Conservation (phyloP, 345 rosid species). For the Noccaea caerulescens region DNA sequence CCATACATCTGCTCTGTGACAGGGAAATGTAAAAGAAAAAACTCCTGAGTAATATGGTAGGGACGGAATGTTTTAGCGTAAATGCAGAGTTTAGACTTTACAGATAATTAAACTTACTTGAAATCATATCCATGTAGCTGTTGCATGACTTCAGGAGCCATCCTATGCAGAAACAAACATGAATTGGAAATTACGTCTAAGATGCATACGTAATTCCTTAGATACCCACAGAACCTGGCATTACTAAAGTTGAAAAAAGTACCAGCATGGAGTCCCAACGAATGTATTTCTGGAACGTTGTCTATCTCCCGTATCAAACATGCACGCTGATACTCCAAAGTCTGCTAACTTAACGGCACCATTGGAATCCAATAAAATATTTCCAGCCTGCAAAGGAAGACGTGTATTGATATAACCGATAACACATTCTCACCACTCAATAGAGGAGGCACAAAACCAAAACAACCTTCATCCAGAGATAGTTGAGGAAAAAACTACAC, state of each 20-base stretch:
- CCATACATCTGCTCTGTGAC: conserved; percentile 95
- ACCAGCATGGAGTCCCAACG: conserved; percentile 99
- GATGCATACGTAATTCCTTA: neutral
- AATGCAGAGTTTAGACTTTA: conserved; percentile 26
- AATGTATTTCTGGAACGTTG: conserved; percentile 97
- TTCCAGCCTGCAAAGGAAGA: conserved; percentile 77
- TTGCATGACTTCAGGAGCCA: conserved; percentile 99
- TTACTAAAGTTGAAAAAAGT: conserved; percentile 28
- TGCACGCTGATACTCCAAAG: conserved; percentile 97
- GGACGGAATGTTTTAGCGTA: conserved; percentile 9
- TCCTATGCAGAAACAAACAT: conserved; percentile 58
- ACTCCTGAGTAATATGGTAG: conserved; percentile 11
- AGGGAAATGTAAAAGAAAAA: conserved; percentile 39
- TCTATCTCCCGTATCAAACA: conserved; percentile 98
- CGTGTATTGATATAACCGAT: conserved; percentile 15
- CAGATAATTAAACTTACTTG: conserved; percentile 62
- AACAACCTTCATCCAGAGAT: conserved; percentile 7
- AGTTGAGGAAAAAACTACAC: conserved; percentile 24
- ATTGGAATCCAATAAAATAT: conserved; percentile 75
- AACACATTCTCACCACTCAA: conserved; percentile 21
- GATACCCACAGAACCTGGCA: conserved; percentile 25
- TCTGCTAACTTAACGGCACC: conserved; percentile 94
- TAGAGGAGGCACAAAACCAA: conserved; percentile 9
- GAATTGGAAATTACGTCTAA: conserved; percentile 27
- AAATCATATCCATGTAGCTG: conserved; percentile 99